Base-by-base conservation (phyloP, 2,329 filamentous ascomycete genomes). In the Nectriaceae sp. region DNA sequence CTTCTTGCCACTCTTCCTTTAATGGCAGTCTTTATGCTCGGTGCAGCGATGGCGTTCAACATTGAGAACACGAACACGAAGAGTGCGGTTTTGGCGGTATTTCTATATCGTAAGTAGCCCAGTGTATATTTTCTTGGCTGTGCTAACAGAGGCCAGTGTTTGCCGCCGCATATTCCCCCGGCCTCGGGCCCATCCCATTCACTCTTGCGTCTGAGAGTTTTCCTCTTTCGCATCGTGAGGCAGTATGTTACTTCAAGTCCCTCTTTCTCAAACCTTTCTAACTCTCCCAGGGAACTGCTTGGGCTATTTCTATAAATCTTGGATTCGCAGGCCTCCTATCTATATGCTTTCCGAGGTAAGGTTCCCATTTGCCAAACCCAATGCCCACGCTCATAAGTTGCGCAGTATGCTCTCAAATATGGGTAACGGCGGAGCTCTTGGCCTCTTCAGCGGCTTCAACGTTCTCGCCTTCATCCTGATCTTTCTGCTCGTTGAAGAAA, bases 121-220 rank as follows among this genome's bases (percentile, higher is more conserved):
- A 29, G 13, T 13, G 24, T 13, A 29, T 29, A 29, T 6, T 13
- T 6, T 29, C 13, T 6, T 29, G 13, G 13, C 24, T 29, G 24
- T 10, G 24, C 46, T 60, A 18, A 62, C 6, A 0, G 4, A 3
- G 15, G 10, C 3, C 5, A 67, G 64, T 75, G 3, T 75, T 75
- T 43, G 65, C 71, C 2, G 68, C 71, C 0, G 67, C 65, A 1
- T 76, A 76, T 52, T 72, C 72, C 1, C 74, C 74, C 5, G 62
- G 61, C 10, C 39, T 68, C 50, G 75, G 75, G 0, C 76, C 76
- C 0, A 77, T 78, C 11, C 73, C 75, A 0, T 78, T 77, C 40
- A 78, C 74, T 2, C 65, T 78, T 16, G 76, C 75, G 11, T 75
- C 75, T 3, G 77, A 79, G 54, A 74, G 73, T 41, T 79, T 78